Conservation (phyloP, 2,329 filamentous ascomycete genomes). For the Cladosporium sp. region DNA sequence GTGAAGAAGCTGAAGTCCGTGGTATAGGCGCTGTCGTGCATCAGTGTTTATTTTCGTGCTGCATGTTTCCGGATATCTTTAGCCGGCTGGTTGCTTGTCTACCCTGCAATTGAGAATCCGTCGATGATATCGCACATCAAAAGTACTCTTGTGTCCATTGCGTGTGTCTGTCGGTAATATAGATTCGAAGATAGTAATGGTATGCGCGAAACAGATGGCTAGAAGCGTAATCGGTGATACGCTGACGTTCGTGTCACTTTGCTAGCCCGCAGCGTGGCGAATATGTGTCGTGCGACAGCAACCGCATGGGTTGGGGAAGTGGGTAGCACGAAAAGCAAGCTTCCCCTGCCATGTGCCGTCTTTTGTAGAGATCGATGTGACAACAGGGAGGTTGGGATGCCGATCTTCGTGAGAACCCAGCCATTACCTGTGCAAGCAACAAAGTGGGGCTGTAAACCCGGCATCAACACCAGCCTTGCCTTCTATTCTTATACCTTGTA, state of each 20-base stretch:
- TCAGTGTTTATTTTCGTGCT: not conserved
- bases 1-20: not conserved
- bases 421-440: not conserved
- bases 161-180: not conserved
- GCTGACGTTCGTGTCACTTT: not conserved
- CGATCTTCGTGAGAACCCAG: not conserved
- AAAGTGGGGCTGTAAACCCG: not conserved
- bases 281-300: not conserved
- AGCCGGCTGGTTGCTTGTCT: not conserved
- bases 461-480: not conserved
- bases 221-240: not conserved
- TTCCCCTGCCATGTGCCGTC: not conserved
- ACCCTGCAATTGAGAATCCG: not conserved
- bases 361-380: no score
- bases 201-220: no score
- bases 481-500: no score
- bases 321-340: not conserved
- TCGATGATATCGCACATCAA: not conserved
- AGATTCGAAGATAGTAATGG: no score
- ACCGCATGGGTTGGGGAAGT: not conserved
- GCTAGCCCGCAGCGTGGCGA: conserved; percentile 1
- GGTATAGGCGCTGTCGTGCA: not conserved
- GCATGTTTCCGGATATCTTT: not conserved
- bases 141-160: not conserved
- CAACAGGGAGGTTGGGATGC: not conserved